Evolutionary conservation across 768 basidiomycete genomes (phyloP).

Genomic region (Trametes punicea): DNA sequence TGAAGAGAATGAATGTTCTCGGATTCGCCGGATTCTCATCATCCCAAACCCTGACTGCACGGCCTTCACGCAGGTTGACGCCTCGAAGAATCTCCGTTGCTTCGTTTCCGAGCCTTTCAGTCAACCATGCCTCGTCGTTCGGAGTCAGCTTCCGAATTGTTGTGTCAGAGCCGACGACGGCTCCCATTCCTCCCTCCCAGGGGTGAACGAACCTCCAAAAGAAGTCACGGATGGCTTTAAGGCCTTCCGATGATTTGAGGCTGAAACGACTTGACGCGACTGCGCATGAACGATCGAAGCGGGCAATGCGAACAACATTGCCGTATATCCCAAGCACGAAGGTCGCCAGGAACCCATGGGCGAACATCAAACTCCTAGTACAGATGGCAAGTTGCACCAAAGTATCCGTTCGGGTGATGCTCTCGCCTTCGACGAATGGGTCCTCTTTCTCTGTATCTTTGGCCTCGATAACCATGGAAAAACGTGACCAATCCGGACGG

Average conservation of each 20-base stretch:
- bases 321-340: slow-evolving; percentile 14
- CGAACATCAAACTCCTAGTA: slow-evolving; percentile 5
- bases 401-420: not conserved
- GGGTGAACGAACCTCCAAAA: slow-evolving; percentile 16
- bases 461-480: slow-evolving; percentile 9
- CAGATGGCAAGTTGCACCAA: slow-evolving; percentile 2
- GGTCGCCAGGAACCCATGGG: not conserved
- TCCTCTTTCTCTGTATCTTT: not conserved
- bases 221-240: slow-evolving; percentile 1
- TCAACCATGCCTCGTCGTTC: not conserved
- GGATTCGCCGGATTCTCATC: not conserved
- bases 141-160: not conserved
- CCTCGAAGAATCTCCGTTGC: not conserved
- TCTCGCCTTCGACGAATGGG: not conserved
- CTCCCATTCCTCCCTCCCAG: not conserved
- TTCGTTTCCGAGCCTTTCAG: not conserved
- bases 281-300: slow-evolving; percentile 13
- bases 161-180: slow-evolving; percentile 7
- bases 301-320: not conserved
- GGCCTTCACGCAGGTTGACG: not conserved
- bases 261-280: slow-evolving; percentile 4
- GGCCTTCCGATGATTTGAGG: not conserved
- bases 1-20: not conserved
- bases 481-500: not conserved
- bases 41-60: not conserved